phyloP scores from a whole-genome alignment of 768 basidiomycete genomes.

The Paxillus ammoniavirescens region DNA sequence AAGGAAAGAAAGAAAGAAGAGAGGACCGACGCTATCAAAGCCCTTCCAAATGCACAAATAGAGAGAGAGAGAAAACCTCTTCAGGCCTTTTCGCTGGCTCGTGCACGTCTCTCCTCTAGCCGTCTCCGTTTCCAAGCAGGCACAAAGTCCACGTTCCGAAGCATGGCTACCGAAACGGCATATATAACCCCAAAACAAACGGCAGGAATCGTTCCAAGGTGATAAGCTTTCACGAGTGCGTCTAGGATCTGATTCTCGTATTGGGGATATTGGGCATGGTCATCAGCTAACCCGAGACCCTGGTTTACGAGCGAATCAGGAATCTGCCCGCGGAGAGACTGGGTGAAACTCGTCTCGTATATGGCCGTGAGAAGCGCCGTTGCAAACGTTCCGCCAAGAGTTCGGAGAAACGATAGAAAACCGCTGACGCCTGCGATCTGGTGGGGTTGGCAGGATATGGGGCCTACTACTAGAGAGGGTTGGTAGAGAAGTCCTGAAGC shows the following conservation, averaged over 20 bases:
- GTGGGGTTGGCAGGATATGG: conserved; percentile 33
- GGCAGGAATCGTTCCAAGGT: conserved; percentile 33
- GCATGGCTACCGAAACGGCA: conserved; percentile 29
- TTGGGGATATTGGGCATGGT: conserved; percentile 30
- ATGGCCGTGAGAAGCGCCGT: conserved; percentile 35
- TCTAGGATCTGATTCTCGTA: conserved; percentile 31
- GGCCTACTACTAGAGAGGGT: conserved; percentile 34
- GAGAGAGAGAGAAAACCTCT: background rate
- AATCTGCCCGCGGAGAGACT: conserved; percentile 25
- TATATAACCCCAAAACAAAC: conserved; percentile 33
- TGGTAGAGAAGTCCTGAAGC: conserved; percentile 35
- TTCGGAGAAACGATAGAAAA: conserved; percentile 34
- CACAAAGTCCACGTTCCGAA: conserved; percentile 31
- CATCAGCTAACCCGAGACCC: conserved; percentile 31
- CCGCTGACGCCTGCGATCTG: conserved; percentile 37
- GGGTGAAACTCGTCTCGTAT: conserved; percentile 32
- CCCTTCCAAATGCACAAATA: background rate
- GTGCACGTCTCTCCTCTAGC: conserved; percentile 20
- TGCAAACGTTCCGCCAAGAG: conserved; percentile 33
- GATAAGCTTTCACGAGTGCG: conserved; percentile 34
- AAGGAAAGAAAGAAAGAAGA: too few relatives aligned
- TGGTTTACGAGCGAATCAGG: conserved; percentile 29
- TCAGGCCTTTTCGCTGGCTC: conserved; percentile 22
- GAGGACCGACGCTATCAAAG: conserved; percentile 12
- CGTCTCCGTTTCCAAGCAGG: conserved; percentile 33